A percentile compares a stretch with the other conserved stretches of the same genome.
Conservation (phyloP, 2,329 filamentous ascomycete genomes). For the Plectosphaerella plurivora region DNA sequence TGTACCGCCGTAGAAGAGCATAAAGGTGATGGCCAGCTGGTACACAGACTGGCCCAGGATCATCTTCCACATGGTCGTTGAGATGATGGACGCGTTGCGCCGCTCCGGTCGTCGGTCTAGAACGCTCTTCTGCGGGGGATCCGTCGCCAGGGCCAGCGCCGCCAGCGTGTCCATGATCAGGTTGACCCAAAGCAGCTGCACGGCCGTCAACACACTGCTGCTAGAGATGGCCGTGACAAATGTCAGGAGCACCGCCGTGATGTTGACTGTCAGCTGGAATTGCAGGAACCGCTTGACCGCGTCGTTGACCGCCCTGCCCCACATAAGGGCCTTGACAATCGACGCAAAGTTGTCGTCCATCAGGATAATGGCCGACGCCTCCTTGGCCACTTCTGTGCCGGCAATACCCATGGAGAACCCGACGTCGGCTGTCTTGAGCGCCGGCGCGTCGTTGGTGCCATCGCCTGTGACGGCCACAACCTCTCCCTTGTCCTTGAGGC, state of each 20-base stretch:
- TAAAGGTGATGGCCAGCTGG: slow-evolving; percentile 74
- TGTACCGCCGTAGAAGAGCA: slow-evolving; percentile 72
- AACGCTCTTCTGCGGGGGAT: slow-evolving; percentile 79
- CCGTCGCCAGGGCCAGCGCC: slow-evolving; percentile 81
- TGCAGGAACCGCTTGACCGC: slow-evolving; percentile 73
- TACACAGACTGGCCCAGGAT: slow-evolving; percentile 90
- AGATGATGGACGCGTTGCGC: slow-evolving; percentile 62
- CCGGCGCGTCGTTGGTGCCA: slow-evolving; percentile 79
- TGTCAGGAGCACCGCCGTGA: slow-evolving; percentile 82
- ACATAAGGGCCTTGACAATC: slow-evolving; percentile 79
- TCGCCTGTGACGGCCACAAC: slow-evolving; percentile 81
- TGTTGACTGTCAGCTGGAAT: slow-evolving; percentile 82
- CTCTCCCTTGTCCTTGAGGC: slow-evolving; percentile 68
- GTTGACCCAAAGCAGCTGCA: slow-evolving; percentile 94
- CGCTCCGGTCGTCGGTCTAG: slow-evolving; percentile 68
- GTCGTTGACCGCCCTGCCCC: slow-evolving; percentile 75
- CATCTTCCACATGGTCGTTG: slow-evolving; percentile 98
- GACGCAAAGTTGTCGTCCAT: slow-evolving; percentile 87
- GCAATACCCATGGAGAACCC: slow-evolving; percentile 85
- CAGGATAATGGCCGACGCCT: slow-evolving; percentile 78
- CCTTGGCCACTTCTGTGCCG: slow-evolving; percentile 79
- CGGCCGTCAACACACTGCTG: slow-evolving; percentile 80
- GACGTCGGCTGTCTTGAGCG: slow-evolving; percentile 75
- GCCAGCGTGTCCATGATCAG: slow-evolving; percentile 97
- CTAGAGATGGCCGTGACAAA: slow-evolving; percentile 78